Percentiles rank a stretch among this genome's conserved stretches.
phyloP scores from a whole-genome alignment of 805 yeast species.

The Kluyveromyces lactis region DNA sequence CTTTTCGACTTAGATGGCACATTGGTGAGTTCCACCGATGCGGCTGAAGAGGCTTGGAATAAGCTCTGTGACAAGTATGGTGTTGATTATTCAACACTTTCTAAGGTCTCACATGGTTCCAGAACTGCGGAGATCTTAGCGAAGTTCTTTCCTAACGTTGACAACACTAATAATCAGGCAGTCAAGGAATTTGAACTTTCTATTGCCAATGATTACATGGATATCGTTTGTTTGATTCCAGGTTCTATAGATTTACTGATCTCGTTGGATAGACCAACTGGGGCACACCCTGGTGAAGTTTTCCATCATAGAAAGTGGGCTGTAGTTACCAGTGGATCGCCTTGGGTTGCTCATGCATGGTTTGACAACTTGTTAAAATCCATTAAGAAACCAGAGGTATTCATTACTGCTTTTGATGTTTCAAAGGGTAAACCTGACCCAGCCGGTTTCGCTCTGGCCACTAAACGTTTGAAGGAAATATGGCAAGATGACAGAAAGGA shows the following conservation, averaged over 20 bases:
- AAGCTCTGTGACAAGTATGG: constrained; percentile 47
- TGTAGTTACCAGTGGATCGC: constrained; percentile 74
- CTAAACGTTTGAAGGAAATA: constrained; percentile 42
- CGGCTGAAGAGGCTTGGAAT: constrained; percentile 70
- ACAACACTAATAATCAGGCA: constrained; percentile 40
- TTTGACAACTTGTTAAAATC: constrained; percentile 45
- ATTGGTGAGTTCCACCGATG: constrained; percentile 63
- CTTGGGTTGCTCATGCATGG: constrained; percentile 67
- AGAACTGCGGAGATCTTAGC: constrained; percentile 64
- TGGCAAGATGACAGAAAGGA: constrained; percentile 18
- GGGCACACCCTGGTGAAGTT: constrained; percentile 2
- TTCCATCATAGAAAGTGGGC: constrained; percentile 52
- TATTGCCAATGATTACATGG: constrained; percentile 58
- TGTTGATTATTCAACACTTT: constrained; percentile 54
- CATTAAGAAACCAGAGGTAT: constrained; percentile 55
- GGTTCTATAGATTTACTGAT: constrained; percentile 58
- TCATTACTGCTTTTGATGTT: constrained; percentile 71
- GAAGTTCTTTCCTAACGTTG: constrained; percentile 60
- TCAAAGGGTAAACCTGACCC: constrained; percentile 74
- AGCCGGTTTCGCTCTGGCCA: constrained; percentile 57
- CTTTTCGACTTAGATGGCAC: constrained; percentile 82
- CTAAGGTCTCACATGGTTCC: constrained; percentile 66
- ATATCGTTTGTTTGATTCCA: constrained; percentile 56
- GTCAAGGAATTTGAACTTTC: constrained; percentile 52
- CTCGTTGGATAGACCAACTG: constrained; percentile 33